Base-by-base conservation (phyloP, 2,329 filamentous ascomycete genomes). In the Diaporthe citri region DNA sequence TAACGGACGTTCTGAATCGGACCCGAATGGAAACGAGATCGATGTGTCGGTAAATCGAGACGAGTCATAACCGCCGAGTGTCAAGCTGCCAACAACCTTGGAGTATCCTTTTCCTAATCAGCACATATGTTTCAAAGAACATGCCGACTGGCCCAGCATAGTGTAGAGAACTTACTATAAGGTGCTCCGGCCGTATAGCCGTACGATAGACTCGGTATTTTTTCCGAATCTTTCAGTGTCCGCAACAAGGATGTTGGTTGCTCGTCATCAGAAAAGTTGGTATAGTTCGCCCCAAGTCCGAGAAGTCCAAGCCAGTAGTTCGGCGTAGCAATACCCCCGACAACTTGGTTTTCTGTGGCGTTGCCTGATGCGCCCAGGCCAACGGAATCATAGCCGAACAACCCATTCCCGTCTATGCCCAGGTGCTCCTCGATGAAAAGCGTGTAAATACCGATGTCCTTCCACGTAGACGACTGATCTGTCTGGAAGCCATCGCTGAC, bases 121-220 rank as follows among this genome's bases (percentile, higher is more conserved):
- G 48, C 34, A 39, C 34, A 39, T 6, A 20, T 25, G 5, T 39
- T 41, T 1, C 22, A 10, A 52, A n/a, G 12, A 12, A 4, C 15
- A 28, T 25, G 13, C 4, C 8, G 13, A 28, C 15, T 28, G 15
- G n/a, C 10, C n/a, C n/a, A 39, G n/a, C 4, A 22, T 28, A 52
- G 4, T 36, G 4, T 25, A 36, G 1, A 28, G n/a, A 2, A 28
- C 64, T 55, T 55, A 69, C 64, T 69, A 34, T 69, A 69, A 20
- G 64, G 64, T 39, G 64, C 64, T 41, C 64, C 64, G n/a, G 64
- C 64, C 12, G 64, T 69, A 34, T 69, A 69, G 22, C 64, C 64
- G 34, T 69, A 69, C 13, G 64, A 69, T 28, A 69, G 34, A 22
- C 64, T 69, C 31, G 64, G 34, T 55, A 69, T 69, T 3, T 12